These are phyloP conservation scores for Agrostemma githago DNA, from an alignment of 148 eudicot genomes.

Conservation along the genomic window DNA sequence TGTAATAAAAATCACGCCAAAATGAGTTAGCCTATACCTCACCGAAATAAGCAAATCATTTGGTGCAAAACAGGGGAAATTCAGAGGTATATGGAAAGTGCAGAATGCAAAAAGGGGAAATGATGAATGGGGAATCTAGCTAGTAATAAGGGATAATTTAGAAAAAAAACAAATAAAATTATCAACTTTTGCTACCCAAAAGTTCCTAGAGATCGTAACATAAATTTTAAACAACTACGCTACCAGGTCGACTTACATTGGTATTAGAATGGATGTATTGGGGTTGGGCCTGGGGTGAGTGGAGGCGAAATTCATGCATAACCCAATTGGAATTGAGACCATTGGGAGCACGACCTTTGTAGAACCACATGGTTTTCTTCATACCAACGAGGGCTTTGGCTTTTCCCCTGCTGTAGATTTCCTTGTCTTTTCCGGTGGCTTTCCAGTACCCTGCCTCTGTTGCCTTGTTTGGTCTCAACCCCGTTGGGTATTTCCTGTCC, in stretches of 20 bases:
- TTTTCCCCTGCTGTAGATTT: conserved; percentile 46
- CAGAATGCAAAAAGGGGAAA: too few relatives aligned
- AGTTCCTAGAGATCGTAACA: too few relatives aligned
- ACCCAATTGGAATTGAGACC: conserved; percentile 64
- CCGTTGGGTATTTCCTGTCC: conserved; percentile 61
- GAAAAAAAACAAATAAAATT: too few relatives aligned
- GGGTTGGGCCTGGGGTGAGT: conserved; percentile 29
- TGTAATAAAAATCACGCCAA: too few relatives aligned
- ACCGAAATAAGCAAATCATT: too few relatives aligned
- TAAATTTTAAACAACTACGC: too few relatives aligned
- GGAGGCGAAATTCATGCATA: conserved; percentile 53
- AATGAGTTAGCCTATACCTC: too few relatives aligned
- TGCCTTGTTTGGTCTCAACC: conserved; percentile 54
- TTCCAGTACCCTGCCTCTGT: conserved; percentile 66
- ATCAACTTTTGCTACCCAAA: too few relatives aligned
- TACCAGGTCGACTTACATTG: conserved; percentile 1
- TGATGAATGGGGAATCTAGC: too few relatives aligned
- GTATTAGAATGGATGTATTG: conserved; percentile 30
- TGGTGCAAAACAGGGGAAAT: too few relatives aligned
- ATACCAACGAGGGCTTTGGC: conserved; percentile 47
- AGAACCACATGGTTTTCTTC: conserved; percentile 66
- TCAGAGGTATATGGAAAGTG: too few relatives aligned
- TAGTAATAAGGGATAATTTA: too few relatives aligned
- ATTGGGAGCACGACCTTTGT: conserved; percentile 59
- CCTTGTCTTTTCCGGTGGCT: conserved; percentile 67